Evolutionary conservation across 805 yeast genomes (phyloP).

Genomic region (Teunomyces stri): DNA sequence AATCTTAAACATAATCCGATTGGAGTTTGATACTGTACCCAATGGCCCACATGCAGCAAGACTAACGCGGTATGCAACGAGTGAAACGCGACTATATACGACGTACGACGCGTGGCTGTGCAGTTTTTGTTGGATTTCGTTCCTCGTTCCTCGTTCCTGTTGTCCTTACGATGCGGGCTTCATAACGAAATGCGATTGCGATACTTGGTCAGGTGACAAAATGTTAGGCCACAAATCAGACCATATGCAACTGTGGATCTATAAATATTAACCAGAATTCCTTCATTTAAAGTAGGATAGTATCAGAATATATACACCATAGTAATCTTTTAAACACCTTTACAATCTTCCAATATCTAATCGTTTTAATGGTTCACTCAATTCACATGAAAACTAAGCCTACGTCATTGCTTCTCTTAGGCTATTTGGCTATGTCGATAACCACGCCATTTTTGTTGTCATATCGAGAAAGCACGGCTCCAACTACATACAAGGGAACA

Average conservation of each 20-base stretch:
- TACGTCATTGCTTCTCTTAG: slow-evolving; percentile 31
- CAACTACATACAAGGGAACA: slow-evolving; percentile 30
- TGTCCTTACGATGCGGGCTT: not conserved
- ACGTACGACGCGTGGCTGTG: slow-evolving; percentile 1
- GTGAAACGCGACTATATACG: not conserved
- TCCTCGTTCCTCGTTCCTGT: slow-evolving; percentile 5
- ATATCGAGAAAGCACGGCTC: slow-evolving; percentile 31
- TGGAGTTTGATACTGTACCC: not conserved
- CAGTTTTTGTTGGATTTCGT: not conserved
- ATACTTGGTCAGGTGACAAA: not conserved
- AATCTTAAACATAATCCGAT: not conserved
- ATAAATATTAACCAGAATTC: slow-evolving; percentile 1
- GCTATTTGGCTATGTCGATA: slow-evolving; percentile 39
- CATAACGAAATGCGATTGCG: not conserved
- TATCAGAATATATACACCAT: not conserved
- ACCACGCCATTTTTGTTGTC: slow-evolving; percentile 41
- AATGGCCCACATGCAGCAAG: not conserved
- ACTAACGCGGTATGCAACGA: not conserved
- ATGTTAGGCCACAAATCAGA: slow-evolving; percentile 4
- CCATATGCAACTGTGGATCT: slow-evolving; percentile 8
- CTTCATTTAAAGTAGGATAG: not conserved
- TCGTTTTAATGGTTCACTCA: slow-evolving; percentile 9
- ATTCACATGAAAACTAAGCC: slow-evolving; percentile 18
- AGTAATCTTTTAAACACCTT: not conserved
- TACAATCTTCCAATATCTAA: not conserved